These are phyloP conservation scores for Leccinum pellstonianum DNA, from an alignment of 768 basidiomycete species.

Conservation along the genomic window DNA sequence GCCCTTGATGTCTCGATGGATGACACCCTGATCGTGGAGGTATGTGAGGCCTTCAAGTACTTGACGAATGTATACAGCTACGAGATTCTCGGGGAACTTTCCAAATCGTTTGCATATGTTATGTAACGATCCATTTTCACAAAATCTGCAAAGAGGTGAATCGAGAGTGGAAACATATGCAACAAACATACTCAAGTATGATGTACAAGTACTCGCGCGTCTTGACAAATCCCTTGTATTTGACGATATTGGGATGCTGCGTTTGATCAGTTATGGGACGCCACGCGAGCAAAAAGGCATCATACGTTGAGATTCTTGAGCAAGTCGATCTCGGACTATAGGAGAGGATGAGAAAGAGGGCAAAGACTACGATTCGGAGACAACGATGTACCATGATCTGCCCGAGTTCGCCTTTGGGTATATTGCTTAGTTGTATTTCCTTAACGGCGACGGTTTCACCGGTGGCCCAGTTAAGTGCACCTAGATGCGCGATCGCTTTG, in stretches of 20 bases:
- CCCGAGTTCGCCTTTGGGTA: slow-evolving; percentile 88
- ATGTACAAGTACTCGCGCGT: slow-evolving; percentile 94
- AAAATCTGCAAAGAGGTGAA: slow-evolving; percentile 54
- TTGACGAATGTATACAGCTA: slow-evolving; percentile 95
- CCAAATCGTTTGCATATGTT: slow-evolving; percentile 96
- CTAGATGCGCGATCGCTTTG: slow-evolving; percentile 67
- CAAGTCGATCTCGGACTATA: slow-evolving; percentile 92
- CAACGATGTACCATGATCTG: slow-evolving; percentile 83
- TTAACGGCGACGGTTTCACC: slow-evolving; percentile 99
- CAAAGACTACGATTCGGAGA: background rate
- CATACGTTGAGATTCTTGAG: slow-evolving; percentile 94
- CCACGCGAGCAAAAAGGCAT: slow-evolving; percentile 2
- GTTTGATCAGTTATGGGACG: slow-evolving; percentile 15
- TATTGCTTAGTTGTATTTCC: slow-evolving; percentile 92
- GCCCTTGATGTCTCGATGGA: slow-evolving; percentile 98
- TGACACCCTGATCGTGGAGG: slow-evolving; percentile 98
- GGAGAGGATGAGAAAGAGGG: slow-evolving; percentile 9
- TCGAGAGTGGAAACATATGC: background rate
- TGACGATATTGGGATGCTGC: slow-evolving; percentile 96
- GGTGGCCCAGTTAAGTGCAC: slow-evolving; percentile 91
- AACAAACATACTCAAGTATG: slow-evolving; percentile 76
- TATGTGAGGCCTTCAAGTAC: slow-evolving; percentile 95
- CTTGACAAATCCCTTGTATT: slow-evolving; percentile 98
- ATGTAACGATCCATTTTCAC: slow-evolving; percentile 97
- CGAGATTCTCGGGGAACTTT: slow-evolving; percentile 96